phyloP scores from a whole-genome alignment of 23 red algal genomes.

The Gracilaria gracilis region DNA sequence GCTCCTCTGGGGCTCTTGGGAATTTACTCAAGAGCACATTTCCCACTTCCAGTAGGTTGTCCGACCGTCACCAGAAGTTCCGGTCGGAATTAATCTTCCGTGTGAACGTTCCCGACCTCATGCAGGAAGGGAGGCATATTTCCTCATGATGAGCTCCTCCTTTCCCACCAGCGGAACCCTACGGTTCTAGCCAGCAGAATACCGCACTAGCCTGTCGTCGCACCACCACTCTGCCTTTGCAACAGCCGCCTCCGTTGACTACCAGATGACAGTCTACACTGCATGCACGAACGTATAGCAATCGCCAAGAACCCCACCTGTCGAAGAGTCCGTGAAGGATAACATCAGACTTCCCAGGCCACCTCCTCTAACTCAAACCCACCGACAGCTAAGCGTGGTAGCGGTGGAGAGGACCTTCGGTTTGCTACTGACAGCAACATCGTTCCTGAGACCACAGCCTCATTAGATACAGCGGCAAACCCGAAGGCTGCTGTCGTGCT shows the following conservation, averaged over 20 bases:
- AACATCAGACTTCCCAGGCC: neutral
- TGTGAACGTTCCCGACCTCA: no score
- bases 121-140: no score
- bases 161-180: conserved; percentile 62
- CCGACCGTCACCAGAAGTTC: no score
- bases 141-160: conserved; percentile 26
- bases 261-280: neutral
- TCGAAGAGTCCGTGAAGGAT: neutral
- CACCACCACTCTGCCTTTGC: conserved; percentile 11
- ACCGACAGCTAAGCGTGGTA: neutral
- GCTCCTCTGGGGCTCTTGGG: no score
- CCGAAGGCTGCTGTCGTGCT: neutral
- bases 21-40: no score
- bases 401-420: neutral
- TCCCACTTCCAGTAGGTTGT: no score
- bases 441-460: neutral
- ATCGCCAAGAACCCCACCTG: neutral
- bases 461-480: neutral
- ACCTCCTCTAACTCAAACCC: neutral
- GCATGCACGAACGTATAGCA: neutral
- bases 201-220: conserved; percentile 44
- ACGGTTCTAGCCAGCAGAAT: conserved; percentile 49
- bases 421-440: neutral
- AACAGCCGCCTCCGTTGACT: neutral
- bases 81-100: no score